phyloP scores from a whole-genome alignment of 2,329 filamentous ascomycete species.

The Lasiodiplodia gonubiensis region DNA sequence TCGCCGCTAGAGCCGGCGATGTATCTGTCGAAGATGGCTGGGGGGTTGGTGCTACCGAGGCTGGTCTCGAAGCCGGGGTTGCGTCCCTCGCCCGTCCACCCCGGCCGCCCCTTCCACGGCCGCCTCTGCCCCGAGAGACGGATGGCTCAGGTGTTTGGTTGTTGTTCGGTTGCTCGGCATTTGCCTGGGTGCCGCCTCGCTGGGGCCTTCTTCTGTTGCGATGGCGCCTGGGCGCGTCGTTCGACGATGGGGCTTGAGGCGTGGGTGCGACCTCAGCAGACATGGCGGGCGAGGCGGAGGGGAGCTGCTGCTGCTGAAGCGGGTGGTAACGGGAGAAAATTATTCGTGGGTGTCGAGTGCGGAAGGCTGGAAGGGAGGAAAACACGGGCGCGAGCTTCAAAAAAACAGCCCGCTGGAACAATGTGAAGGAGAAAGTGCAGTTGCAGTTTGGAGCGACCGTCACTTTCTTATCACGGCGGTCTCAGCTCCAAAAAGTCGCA shows the following conservation, averaged over 20 bases:
- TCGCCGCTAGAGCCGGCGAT: background rate
- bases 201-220: slow-evolving; percentile 11
- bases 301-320: background rate
- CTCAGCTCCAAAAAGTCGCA: slow-evolving; percentile 14
- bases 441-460: background rate
- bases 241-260: slow-evolving; percentile 14
- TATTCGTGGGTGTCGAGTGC: background rate
- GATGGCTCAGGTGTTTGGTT: background rate
- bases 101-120: slow-evolving; percentile 14
- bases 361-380: slow-evolving; percentile 3
- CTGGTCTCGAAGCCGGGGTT: slow-evolving; percentile 7
- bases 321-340: background rate
- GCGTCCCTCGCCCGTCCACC: slow-evolving; percentile 24
- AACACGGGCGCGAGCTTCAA: slow-evolving; percentile 33
- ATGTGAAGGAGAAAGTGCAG: slow-evolving; percentile 29
- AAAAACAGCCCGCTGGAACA: slow-evolving; percentile 42
- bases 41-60: background rate
- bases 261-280: slow-evolving; percentile 1
- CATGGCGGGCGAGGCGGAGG: background rate
- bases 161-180: background rate
- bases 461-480: slow-evolving; percentile 2
- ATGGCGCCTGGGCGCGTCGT: slow-evolving; percentile 20
- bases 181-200: slow-evolving; percentile 11
- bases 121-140: background rate
- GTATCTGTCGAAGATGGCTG: background rate